phyloP scores from a whole-genome alignment of 163 green algal genomes.

The Chlamydomonas reinhardtii region DNA sequence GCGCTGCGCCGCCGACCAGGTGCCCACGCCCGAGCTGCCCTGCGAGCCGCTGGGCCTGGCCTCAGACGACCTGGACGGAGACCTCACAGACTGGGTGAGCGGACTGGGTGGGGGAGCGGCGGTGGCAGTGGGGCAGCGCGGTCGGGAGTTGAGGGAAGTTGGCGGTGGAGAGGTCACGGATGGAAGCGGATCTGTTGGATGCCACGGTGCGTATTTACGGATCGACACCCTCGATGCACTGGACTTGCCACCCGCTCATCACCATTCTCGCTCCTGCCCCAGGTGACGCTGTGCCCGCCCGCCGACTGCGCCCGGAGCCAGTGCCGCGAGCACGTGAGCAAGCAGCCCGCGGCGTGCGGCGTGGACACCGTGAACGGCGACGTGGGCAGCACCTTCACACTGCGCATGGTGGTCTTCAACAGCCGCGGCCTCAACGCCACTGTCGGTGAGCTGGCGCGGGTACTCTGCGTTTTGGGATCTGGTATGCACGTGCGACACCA shows the following conservation, averaged over 20 bases:
- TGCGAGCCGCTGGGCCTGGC: neutral
- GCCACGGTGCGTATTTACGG: too few species aligned
- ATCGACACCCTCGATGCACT: too few species aligned
- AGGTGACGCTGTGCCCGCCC: neutral
- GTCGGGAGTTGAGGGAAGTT: too few species aligned
- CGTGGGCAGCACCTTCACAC: neutral
- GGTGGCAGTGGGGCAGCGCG: too few species aligned
- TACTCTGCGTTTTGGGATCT: too few species aligned
- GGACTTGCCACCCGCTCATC: too few species aligned
- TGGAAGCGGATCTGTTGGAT: too few species aligned
- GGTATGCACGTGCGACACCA: too few species aligned
- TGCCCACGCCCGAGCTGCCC: neutral
- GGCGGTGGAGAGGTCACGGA: too few species aligned
- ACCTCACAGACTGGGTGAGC: neutral
- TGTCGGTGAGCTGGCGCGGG: too few species aligned
- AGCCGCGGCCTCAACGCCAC: neutral
- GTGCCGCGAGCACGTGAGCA: neutral
- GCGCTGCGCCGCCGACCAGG: neutral
- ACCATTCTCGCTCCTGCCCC: too few species aligned
- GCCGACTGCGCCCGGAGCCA: neutral
- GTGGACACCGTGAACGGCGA: neutral
- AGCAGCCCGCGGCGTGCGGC: neutral
- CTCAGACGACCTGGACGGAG: neutral
- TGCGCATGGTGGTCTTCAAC: slow-evolving; percentile 4
- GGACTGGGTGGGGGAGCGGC: too few species aligned